These are phyloP conservation scores for Claviceps pazoutovae DNA, from an alignment of 2,329 filamentous ascomycete species.

Conservation along the genomic window DNA sequence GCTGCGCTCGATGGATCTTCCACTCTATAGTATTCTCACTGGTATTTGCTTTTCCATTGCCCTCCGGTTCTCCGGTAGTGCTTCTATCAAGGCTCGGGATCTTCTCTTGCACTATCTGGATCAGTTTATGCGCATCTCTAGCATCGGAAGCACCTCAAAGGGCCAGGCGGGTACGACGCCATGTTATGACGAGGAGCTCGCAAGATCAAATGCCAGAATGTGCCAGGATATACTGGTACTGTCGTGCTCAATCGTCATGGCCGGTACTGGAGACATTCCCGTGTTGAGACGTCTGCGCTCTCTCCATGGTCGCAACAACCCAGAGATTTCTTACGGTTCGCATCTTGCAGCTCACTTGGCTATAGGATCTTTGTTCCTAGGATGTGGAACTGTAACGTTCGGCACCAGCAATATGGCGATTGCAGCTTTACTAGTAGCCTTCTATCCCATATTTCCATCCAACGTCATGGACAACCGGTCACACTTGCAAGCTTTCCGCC, in stretches of 20 bases:
- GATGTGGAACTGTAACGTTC: conserved; percentile 84
- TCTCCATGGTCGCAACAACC: conserved; percentile 74
- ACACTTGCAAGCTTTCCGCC: conserved; percentile 88
- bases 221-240: conserved; percentile 82
- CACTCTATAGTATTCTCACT: conserved; percentile 83
- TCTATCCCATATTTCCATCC: conserved; percentile 86
- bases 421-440: conserved; percentile 73
- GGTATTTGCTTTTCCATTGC: conserved; percentile 75
- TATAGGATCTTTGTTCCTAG: conserved; percentile 79
- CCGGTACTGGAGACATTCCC: conserved; percentile 78
- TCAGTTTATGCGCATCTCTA: conserved; percentile 66
- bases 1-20: conserved; percentile 70
- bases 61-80: conserved; percentile 61
- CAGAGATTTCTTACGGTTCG: conserved; percentile 79
- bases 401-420: conserved; percentile 78
- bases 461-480: conserved; percentile 87
- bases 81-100: conserved; percentile 58
- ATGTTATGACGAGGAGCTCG: conserved; percentile 71
- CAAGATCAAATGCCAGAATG: conserved; percentile 71
- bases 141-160: conserved; percentile 29
- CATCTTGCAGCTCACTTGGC: conserved; percentile 89
- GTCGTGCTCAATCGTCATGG: conserved; percentile 80
- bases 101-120: conserved; percentile 75
- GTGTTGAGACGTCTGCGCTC: conserved; percentile 76
- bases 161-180: conserved; percentile 17